These are phyloP conservation scores for Ganoderma meredithae DNA, from an alignment of 1,284 basidiomycete genomes.

Conservation along the genomic window DNA sequence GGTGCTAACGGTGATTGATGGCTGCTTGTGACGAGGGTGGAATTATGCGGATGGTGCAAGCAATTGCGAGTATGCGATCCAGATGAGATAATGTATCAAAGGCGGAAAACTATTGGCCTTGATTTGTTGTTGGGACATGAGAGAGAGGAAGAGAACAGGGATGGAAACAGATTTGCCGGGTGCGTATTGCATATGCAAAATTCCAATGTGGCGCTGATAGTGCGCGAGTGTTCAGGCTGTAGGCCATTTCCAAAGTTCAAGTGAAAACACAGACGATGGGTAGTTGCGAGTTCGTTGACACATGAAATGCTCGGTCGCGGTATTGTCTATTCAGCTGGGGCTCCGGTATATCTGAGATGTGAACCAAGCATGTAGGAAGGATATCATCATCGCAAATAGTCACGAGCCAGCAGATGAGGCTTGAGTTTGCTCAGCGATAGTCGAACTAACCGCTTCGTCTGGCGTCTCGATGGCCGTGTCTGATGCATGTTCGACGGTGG, in stretches of 20 bases:
- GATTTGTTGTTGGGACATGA: slow-evolving; percentile 22
- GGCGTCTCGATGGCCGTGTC: background rate
- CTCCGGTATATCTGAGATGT: background rate
- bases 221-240: slow-evolving; percentile 3
- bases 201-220: slow-evolving; percentile 6
- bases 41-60: slow-evolving; percentile 18
- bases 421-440: background rate
- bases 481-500: slow-evolving; percentile 1
- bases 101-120: slow-evolving; percentile 35
- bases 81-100: slow-evolving; percentile 22
- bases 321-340: slow-evolving; percentile 3
- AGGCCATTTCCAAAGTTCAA: background rate
- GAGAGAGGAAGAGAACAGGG: slow-evolving; percentile 7
- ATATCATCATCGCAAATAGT: slow-evolving; percentile 3
- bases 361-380: slow-evolving; percentile 1
- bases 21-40: slow-evolving; percentile 3
- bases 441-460: background rate
- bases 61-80: slow-evolving; percentile 14
- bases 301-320: background rate
- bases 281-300: background rate
- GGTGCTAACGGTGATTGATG: slow-evolving; percentile 5
- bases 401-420: slow-evolving; percentile 1
- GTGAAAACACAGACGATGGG: background rate
- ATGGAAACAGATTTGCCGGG: background rate
- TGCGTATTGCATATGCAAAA: slow-evolving; percentile 15